phyloP scores from a whole-genome alignment of 2,329 filamentous ascomycete genomes.

The Trichoderma gracile region DNA sequence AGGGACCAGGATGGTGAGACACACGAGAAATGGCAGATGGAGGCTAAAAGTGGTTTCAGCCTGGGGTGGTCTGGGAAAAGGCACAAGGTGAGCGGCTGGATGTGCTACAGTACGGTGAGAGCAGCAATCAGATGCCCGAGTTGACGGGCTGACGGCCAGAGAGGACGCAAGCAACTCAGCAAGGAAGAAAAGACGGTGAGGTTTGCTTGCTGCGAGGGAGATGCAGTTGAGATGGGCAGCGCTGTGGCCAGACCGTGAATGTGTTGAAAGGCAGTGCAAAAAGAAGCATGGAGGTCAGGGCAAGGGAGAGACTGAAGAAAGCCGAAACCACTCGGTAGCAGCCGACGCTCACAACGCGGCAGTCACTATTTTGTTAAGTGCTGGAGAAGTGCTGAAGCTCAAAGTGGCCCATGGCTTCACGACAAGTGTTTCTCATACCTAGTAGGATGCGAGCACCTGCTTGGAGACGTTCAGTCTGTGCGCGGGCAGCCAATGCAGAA shows the following conservation, averaged over 20 bases:
- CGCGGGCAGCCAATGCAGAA: constrained; percentile 1
- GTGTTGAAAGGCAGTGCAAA: constrained; percentile 3
- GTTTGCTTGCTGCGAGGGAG: background rate
- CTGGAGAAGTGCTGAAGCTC: background rate
- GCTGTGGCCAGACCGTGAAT: background rate
- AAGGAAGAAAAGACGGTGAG: background rate
- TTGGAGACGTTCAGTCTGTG: background rate
- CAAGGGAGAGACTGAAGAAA: constrained; percentile 1
- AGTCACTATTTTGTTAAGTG: constrained; percentile 3
- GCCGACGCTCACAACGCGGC: background rate
- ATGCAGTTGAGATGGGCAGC: background rate
- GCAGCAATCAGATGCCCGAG: constrained; percentile 5
- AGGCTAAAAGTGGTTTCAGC: constrained; percentile 8
- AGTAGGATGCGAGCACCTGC: background rate
- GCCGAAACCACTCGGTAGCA: background rate
- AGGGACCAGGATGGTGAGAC: constrained; percentile 21
- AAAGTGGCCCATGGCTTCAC: background rate
- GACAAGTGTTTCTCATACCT: background rate
- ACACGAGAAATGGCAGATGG: constrained; percentile 6
- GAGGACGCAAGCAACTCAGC: background rate
- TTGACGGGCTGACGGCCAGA: background rate
- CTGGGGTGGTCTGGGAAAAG: background rate
- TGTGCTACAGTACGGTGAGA: constrained; percentile 3
- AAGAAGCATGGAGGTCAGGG: background rate
- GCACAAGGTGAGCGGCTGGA: background rate